Conservation (phyloP, 1,284 basidiomycete genomes). For the Baeospora myosura region DNA sequence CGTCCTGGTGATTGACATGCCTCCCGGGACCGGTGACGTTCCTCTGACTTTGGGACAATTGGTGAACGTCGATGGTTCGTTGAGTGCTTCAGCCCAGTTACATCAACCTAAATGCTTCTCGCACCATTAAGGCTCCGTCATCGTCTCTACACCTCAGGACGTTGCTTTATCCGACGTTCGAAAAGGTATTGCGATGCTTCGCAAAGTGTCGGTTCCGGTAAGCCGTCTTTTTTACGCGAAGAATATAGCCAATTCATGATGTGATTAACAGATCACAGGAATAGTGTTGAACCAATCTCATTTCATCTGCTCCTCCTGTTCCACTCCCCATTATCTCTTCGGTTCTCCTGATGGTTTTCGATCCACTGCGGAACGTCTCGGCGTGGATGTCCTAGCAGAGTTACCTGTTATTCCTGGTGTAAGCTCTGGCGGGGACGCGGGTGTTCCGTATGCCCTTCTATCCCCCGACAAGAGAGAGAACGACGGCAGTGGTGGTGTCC, state of each 20-base stretch:
- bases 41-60: constrained; percentile 90
- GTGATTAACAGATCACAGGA: constrained; percentile 68
- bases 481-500: too few relatives aligned
- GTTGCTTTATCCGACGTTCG: constrained; percentile 89
- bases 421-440: constrained; percentile 71
- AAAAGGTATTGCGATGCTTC: constrained; percentile 91
- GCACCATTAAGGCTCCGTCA: constrained; percentile 62
- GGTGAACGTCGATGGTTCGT: constrained; percentile 76
- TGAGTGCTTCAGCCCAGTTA: constrained; percentile 2
- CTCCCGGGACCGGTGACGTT: constrained; percentile 95
- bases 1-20: constrained; percentile 91
- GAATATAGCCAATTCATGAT: neutral
- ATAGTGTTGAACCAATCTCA: constrained; percentile 88
- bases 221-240: constrained; percentile 17
- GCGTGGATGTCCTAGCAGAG: constrained; percentile 71
- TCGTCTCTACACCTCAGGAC: constrained; percentile 94
- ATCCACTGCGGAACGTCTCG: constrained; percentile 52
- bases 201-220: constrained; percentile 85
- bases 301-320: constrained; percentile 78
- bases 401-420: constrained; percentile 79
- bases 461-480: too few relatives aligned
- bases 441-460: constrained; percentile 54
- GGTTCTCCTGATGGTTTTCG: constrained; percentile 68
- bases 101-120: constrained; percentile 1
- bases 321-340: constrained; percentile 68